Percentiles rank a stretch among this genome's conserved stretches.
These are phyloP conservation scores for Globisporangium camurandrum DNA, from an alignment of 352 stramenopile genomes.

Conservation along the genomic window DNA sequence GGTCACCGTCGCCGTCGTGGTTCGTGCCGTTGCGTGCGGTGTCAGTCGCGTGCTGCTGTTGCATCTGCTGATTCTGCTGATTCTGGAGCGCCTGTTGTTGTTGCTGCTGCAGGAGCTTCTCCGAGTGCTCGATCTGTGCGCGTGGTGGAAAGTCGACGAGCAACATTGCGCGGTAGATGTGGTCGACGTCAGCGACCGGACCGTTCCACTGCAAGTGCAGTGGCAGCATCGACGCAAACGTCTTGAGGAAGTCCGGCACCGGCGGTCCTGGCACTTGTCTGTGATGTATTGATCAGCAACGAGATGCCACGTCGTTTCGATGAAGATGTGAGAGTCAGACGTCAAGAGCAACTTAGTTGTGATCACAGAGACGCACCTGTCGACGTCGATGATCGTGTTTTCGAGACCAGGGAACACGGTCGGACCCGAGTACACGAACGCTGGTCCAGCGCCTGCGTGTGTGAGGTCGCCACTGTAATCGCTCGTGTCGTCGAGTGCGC, in stretches of 20 bases:
- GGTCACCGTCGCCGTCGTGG: conserved; percentile 30
- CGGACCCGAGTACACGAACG: conserved; percentile 9
- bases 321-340: no score
- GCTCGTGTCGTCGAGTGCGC: conserved; percentile 12
- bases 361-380: conserved; percentile 22
- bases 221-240: conserved; percentile 75
- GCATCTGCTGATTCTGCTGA: conserved; percentile 45
- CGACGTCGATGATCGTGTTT: conserved; percentile 29
- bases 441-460: neutral
- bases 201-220: conserved; percentile 81
- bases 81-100: conserved; percentile 45
- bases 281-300: no score
- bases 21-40: conserved; percentile 28
- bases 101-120: conserved; percentile 58
- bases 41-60: conserved; percentile 48
- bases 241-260: conserved; percentile 79
- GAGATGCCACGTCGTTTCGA: no score
- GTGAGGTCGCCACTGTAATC: conserved; percentile 16
- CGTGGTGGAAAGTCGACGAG: conserved; percentile 76
- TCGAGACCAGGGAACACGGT: conserved; percentile 17
- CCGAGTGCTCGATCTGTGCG: conserved; percentile 60
- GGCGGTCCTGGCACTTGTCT: conserved; percentile 69
- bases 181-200: conserved; percentile 79
- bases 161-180: conserved; percentile 80
- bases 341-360: neutral